Evolutionary conservation across 1,284 basidiomycete species (phyloP).

Genomic region (Coriolopsis trogii): DNA sequence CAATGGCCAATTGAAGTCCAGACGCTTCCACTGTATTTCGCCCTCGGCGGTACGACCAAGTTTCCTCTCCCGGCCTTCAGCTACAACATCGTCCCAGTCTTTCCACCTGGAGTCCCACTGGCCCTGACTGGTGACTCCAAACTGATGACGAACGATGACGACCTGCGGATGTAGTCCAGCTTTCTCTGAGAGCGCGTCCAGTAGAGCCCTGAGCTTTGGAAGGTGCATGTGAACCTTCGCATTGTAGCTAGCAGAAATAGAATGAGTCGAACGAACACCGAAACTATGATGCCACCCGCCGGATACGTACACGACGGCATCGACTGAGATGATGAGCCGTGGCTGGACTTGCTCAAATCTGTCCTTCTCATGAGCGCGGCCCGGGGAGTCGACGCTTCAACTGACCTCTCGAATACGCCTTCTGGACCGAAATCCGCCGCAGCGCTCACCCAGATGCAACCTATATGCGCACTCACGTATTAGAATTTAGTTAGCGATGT

Average conservation of each 20-base stretch:
- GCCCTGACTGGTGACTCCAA: conserved; percentile 37
- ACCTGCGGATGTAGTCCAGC: conserved; percentile 49
- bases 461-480: conserved; percentile 28
- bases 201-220: conserved; percentile 63
- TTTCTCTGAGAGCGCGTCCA: conserved; percentile 50
- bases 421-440: conserved; percentile 86
- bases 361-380: conserved; percentile 2
- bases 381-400: conserved; percentile 5
- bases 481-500: not conserved
- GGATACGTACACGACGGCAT: conserved; percentile 64
- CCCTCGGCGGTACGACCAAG: conserved; percentile 52
- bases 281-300: not conserved
- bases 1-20: conserved; percentile 79
- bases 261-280: not conserved
- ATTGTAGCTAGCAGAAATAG: conserved; percentile 55
- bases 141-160: conserved; percentile 56
- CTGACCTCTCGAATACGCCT: conserved; percentile 79
- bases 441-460: conserved; percentile 84
- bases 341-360: conserved; percentile 80
- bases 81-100: conserved; percentile 62
- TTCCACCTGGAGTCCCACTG: conserved; percentile 51
- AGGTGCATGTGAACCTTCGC: conserved; percentile 70
- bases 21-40: conserved; percentile 61
- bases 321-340: conserved; percentile 72
- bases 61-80: conserved; percentile 44